A percentile compares a stretch with the other conserved stretches of the same genome.
Evolutionary conservation across 805 yeast genomes (phyloP).

Genomic region (Candida methanosorbosa): DNA sequence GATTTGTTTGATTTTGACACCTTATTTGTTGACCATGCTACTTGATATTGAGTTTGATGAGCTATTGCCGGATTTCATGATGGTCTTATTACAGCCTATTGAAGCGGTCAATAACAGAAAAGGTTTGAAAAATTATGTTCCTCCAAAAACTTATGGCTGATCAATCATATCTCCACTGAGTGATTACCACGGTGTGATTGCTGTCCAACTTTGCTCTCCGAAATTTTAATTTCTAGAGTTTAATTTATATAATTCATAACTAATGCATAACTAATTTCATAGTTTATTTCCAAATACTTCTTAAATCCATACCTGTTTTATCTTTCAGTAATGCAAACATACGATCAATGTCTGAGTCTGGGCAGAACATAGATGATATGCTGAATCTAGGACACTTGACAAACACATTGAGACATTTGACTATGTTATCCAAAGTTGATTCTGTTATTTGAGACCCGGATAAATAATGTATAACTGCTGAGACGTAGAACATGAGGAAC

Average conservation of each 20-base stretch:
- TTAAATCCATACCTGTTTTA: not conserved
- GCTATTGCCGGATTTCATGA: constrained; percentile 30
- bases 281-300: not conserved
- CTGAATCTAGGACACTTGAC: constrained; percentile 27
- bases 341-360: constrained; percentile 10
- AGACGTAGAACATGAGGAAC: constrained; percentile 37
- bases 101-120: constrained; percentile 18
- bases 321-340: not conserved
- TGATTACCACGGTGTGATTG: too few species aligned
- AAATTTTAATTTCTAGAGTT: too few species aligned
- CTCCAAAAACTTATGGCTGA: constrained; percentile 11
- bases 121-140: constrained; percentile 26
- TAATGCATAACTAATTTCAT: not conserved
- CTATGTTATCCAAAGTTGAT: constrained; percentile 11
- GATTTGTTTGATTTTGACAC: constrained; percentile 28
- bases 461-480: constrained; percentile 25
- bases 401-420: constrained; percentile 18
- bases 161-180: not conserved
- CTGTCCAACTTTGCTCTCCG: too few species aligned
- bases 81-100: constrained; percentile 36
- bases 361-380: constrained; percentile 27
- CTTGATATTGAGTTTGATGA: constrained; percentile 30
- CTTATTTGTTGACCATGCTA: constrained; percentile 26
- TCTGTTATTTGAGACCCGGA: constrained; percentile 2
- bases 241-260: not conserved